These are phyloP conservation scores for Acanthamoeba quina DNA, from an alignment of 208 protist species.

Conservation along the genomic window DNA sequence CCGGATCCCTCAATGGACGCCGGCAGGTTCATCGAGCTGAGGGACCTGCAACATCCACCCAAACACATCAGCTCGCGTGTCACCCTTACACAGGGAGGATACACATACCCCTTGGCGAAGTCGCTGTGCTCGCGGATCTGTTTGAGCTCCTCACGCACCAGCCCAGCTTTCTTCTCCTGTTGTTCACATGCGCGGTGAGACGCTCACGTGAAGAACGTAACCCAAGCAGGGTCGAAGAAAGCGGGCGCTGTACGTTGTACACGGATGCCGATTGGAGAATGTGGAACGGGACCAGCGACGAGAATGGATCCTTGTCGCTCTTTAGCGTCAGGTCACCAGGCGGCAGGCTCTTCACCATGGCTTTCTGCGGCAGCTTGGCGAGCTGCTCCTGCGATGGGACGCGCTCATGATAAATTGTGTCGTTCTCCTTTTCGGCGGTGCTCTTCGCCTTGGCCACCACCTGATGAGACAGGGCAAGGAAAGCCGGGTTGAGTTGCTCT, in stretches of 20 bases:
- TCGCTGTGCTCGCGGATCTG: slow-evolving; percentile 45
- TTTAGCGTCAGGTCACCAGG: not conserved
- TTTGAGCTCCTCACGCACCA: slow-evolving; percentile 25
- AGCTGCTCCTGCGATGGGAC: not conserved
- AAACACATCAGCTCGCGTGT: not conserved
- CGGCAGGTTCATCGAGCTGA: slow-evolving; percentile 46
- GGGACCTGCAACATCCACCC: not conserved
- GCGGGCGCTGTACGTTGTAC: slow-evolving; percentile 6
- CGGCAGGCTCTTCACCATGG: slow-evolving; percentile 30
- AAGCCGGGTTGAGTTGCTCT: not conserved
- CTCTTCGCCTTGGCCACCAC: not conserved
- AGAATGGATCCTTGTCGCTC: slow-evolving; percentile 34
- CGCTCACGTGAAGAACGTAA: not conserved
- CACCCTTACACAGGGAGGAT: not conserved
- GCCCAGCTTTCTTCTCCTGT: slow-evolving; percentile 46
- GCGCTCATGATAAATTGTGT: slow-evolving; percentile 48
- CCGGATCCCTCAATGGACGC: slow-evolving; percentile 1
- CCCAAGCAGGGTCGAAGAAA: not conserved
- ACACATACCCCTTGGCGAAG: slow-evolving; percentile 31
- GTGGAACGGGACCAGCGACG: slow-evolving; percentile 6
- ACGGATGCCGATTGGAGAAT: slow-evolving; percentile 23
- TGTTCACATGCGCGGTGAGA: not conserved
- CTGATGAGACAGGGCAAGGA: not conserved
- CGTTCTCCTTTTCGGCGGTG: slow-evolving; percentile 40
- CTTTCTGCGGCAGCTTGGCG: not conserved